These are phyloP conservation scores for Apophysomyces elegans DNA, from an alignment of 371 early-diverging fungal genomes.

Conservation along the genomic window DNA sequence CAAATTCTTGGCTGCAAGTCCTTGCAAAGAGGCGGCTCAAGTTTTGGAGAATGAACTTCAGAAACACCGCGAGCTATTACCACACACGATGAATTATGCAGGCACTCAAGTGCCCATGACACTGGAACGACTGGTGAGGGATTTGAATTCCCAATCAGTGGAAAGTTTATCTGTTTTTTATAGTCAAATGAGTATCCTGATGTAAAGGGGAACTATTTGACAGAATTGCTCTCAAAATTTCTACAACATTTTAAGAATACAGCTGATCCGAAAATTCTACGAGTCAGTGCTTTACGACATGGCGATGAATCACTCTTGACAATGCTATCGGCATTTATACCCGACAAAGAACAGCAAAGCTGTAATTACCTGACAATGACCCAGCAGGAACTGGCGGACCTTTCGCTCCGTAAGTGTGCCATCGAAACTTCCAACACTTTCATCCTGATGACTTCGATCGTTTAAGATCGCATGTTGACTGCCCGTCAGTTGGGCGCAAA, in stretches of 20 bases:
- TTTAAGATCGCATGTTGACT: conserved; percentile 36
- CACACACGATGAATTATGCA: conserved; percentile 65
- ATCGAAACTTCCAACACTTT: background rate
- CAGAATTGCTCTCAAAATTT: conserved; percentile 31
- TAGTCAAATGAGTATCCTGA: conserved; percentile 38
- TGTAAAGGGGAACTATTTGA: conserved; percentile 30
- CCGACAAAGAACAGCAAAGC: conserved; percentile 15
- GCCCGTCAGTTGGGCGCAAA: conserved; percentile 37
- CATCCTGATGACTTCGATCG: background rate
- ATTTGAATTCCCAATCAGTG: background rate
- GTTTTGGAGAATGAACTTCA: conserved; percentile 54
- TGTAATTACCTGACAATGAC: conserved; percentile 37
- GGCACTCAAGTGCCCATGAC: conserved; percentile 59
- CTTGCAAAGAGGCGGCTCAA: conserved; percentile 55
- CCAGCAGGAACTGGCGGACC: conserved; percentile 18
- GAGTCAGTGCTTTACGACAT: conserved; percentile 43
- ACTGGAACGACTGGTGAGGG: conserved; percentile 63
- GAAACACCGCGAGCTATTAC: conserved; percentile 57
- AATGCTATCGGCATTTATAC: conserved; percentile 44
- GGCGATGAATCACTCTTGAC: conserved; percentile 49
- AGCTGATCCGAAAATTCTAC: conserved; percentile 33
- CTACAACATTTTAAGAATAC: conserved; percentile 39
- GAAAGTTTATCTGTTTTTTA: conserved; percentile 12
- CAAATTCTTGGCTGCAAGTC: conserved; percentile 61
- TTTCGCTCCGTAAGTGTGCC: conserved; percentile 30